Percentiles rank a stretch among this genome's conserved stretches.
These are phyloP conservation scores for Pleurotus tuoliensis DNA, from an alignment of 768 basidiomycete species.

Conservation along the genomic window DNA sequence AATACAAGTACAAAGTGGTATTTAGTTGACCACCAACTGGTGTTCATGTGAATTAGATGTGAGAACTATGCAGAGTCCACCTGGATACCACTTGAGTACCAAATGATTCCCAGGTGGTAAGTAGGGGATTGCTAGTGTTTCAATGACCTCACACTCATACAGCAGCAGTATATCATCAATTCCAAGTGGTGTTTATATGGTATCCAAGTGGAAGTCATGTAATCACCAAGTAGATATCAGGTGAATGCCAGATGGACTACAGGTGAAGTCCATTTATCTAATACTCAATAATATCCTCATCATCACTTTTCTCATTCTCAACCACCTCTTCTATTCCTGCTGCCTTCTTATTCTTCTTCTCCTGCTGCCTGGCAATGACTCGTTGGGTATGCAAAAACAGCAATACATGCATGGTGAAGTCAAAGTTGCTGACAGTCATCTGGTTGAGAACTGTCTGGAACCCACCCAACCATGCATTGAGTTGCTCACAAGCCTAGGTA, in stretches of 20 bases:
- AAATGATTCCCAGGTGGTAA: too few species aligned
- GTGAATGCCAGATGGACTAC: neutral
- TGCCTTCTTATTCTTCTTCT: neutral
- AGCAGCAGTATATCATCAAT: too few species aligned
- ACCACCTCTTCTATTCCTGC: neutral
- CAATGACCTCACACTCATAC: too few species aligned
- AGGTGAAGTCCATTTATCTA: neutral
- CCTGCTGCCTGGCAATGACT: neutral
- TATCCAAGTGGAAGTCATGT: too few species aligned
- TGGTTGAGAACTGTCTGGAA: conserved; percentile 25
- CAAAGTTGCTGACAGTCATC: conserved; percentile 21
- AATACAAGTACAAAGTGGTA: too few species aligned
- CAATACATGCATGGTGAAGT: conserved; percentile 3
- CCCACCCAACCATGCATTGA: conserved; percentile 28
- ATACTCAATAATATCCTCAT: neutral
- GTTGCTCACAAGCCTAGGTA: conserved; percentile 24
- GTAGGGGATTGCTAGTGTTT: too few species aligned
- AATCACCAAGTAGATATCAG: neutral
- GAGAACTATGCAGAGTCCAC: too few species aligned
- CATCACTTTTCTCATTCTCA: neutral
- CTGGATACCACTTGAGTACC: too few species aligned
- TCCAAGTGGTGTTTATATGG: too few species aligned
- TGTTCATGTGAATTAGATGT: too few species aligned
- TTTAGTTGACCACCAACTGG: too few species aligned
- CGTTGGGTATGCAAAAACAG: conserved; percentile 4